phyloP scores from a whole-genome alignment of 192 early-diverging fungal genomes.

The Spizellomyces sp. region DNA sequence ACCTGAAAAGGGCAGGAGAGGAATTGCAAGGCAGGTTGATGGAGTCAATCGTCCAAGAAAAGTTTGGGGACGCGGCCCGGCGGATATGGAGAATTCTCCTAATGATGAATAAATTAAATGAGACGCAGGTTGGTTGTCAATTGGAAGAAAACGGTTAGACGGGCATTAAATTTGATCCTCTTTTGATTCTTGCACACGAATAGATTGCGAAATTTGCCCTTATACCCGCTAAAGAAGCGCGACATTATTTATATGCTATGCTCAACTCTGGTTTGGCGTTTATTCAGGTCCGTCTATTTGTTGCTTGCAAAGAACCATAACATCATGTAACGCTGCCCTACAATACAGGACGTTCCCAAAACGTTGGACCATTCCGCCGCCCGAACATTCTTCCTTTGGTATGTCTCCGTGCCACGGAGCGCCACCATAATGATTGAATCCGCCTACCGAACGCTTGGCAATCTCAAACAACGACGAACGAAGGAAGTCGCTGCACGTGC shows the following conservation, averaged over 20 bases:
- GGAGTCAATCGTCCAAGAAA: conserved; percentile 38
- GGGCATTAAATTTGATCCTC: background rate
- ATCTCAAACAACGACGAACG: conserved; percentile 40
- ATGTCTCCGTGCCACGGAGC: conserved; percentile 39
- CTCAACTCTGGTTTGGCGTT: conserved; percentile 42
- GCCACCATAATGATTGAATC: conserved; percentile 34
- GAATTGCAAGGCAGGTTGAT: conserved; percentile 30
- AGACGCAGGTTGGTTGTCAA: conserved; percentile 36
- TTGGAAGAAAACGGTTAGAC: background rate
- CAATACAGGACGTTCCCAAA: conserved; percentile 51
- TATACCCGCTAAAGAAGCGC: conserved; percentile 42
- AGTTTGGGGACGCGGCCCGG: conserved; percentile 38
- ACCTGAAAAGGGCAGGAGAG: conserved; percentile 11
- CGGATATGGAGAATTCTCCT: conserved; percentile 47
- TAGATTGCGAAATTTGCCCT: conserved; percentile 50
- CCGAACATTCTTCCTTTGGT: conserved; percentile 47
- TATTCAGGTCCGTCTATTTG: conserved; percentile 41
- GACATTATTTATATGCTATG: conserved; percentile 40
- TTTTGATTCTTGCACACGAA: background rate
- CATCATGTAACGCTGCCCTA: background rate
- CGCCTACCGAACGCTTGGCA: conserved; percentile 38
- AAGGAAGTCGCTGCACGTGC: conserved; percentile 33
- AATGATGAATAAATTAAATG: conserved; percentile 42
- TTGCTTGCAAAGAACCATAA: background rate
- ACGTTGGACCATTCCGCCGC: conserved; percentile 47